Conservation (phyloP, 169 alveolate genomes). For the Cryptosporidium andersoni region DNA sequence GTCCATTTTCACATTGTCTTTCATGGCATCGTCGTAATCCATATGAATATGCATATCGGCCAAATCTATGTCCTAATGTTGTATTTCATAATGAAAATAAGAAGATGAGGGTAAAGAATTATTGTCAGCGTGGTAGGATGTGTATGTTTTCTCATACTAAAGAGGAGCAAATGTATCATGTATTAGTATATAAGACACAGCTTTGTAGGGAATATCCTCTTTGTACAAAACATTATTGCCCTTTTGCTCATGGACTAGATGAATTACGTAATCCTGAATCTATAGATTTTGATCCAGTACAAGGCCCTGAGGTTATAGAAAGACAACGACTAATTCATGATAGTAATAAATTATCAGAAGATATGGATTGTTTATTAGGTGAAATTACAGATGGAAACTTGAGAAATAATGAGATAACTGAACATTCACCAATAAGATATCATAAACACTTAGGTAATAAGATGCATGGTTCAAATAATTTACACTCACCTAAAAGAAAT, state of each 20-base stretch:
- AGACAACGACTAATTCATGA: conserved; percentile 69
- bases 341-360: conserved; percentile 42
- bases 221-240: conserved; percentile 68
- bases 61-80: conserved; percentile 64
- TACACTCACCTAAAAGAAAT: conserved; percentile 22
- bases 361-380: neutral
- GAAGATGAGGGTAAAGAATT: conserved; percentile 69
- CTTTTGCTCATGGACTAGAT: conserved; percentile 68
- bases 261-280: conserved; percentile 56
- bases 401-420: neutral
- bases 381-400: conserved; percentile 1
- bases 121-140: conserved; percentile 71
- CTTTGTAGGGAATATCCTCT: conserved; percentile 64
- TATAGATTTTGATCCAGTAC: conserved; percentile 68
- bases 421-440: neutral
- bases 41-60: conserved; percentile 67
- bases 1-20: conserved; percentile 69
- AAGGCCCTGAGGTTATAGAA: conserved; percentile 69
- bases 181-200: conserved; percentile 59
- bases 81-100: conserved; percentile 68
- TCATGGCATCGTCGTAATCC: conserved; percentile 71
- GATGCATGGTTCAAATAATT: neutral
- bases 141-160: conserved; percentile 72
- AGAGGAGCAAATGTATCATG: conserved; percentile 71
- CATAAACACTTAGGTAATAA: conserved; percentile 15